Evolutionary conservation across 2,329 filamentous ascomycete genomes (phyloP).

Genomic region (Microdochium bolleyi): DNA sequence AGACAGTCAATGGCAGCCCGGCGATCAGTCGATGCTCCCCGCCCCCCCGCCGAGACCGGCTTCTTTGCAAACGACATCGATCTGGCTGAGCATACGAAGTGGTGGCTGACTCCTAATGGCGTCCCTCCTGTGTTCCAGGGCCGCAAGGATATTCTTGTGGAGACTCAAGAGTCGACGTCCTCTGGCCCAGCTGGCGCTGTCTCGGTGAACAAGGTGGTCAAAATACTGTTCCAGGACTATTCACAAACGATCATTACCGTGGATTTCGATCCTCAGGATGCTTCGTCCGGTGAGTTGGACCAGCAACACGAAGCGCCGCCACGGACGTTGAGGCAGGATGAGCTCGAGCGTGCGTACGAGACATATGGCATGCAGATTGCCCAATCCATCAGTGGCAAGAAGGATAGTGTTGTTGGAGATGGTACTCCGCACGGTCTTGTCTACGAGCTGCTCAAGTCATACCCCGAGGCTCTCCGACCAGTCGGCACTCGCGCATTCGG

Average conservation of each 20-base stretch:
- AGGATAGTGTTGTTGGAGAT: conserved; percentile 76
- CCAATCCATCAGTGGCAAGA: conserved; percentile 60
- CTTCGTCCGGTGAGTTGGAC: conserved; percentile 65
- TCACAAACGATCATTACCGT: conserved; percentile 86
- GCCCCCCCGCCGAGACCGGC: conserved; percentile 67
- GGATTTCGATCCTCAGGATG: conserved; percentile 68
- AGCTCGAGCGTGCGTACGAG: conserved; percentile 80
- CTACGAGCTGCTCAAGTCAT: conserved; percentile 67
- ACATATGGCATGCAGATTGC: conserved; percentile 74
- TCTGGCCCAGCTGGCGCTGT: conserved; percentile 63
- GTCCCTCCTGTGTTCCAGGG: conserved; percentile 76
- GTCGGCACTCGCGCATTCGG: conserved; percentile 88
- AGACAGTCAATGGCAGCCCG: conserved; percentile 36
- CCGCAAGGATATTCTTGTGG: conserved; percentile 74
- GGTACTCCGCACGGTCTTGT: conserved; percentile 73
- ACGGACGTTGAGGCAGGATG: conserved; percentile 75
- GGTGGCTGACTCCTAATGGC: conserved; percentile 80
- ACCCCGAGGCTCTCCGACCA: conserved; percentile 67
- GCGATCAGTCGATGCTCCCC: conserved; percentile 65
- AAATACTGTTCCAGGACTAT: conserved; percentile 90
- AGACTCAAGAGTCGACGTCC: conserved; percentile 70
- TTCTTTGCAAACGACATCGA: conserved; percentile 87
- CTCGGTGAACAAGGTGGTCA: conserved; percentile 70
- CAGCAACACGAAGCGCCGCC: conserved; percentile 85
- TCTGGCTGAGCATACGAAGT: conserved; percentile 62